phyloP scores from a whole-genome alignment of 805 yeast species.

The Sungouiella blattae region DNA sequence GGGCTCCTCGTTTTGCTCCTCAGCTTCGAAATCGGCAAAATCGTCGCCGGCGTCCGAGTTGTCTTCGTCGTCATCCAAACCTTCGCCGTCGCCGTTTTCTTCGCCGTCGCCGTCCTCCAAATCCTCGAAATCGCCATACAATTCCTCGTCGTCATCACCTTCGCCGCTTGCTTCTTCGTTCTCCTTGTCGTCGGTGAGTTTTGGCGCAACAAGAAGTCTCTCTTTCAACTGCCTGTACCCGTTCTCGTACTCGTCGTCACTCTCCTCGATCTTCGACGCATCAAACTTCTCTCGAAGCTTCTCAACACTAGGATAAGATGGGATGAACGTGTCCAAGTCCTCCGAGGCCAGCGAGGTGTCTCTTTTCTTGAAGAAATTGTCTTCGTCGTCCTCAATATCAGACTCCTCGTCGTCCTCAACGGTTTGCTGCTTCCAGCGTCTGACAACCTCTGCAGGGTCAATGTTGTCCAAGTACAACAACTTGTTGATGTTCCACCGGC shows the following conservation, averaged over 20 bases:
- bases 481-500: slow-evolving; percentile 77
- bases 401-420: slow-evolving; percentile 40
- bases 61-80: slow-evolving; percentile 29
- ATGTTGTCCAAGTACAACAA: slow-evolving; percentile 76
- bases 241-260: slow-evolving; percentile 38
- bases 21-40: slow-evolving; percentile 51
- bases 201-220: slow-evolving; percentile 56
- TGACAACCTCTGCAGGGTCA: slow-evolving; percentile 67
- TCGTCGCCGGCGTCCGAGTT: slow-evolving; percentile 34
- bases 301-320: slow-evolving; percentile 38
- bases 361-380: slow-evolving; percentile 54
- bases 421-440: slow-evolving; percentile 64
- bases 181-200: slow-evolving; percentile 27
- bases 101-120: slow-evolving; percentile 29
- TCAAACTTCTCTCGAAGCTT: slow-evolving; percentile 46
- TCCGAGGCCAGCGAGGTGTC: slow-evolving; percentile 22
- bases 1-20: slow-evolving; percentile 40
- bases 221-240: slow-evolving; percentile 40
- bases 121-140: slow-evolving; percentile 40
- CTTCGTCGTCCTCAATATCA: slow-evolving; percentile 38
- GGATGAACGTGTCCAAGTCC: slow-evolving; percentile 37
- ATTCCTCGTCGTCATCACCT: slow-evolving; percentile 36
- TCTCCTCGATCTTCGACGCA: slow-evolving; percentile 22
- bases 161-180: slow-evolving; percentile 19
- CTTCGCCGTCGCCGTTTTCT: slow-evolving; percentile 23